Conservation (phyloP, 139 green algal genomes). For the Chlorella sorokiniana region DNA sequence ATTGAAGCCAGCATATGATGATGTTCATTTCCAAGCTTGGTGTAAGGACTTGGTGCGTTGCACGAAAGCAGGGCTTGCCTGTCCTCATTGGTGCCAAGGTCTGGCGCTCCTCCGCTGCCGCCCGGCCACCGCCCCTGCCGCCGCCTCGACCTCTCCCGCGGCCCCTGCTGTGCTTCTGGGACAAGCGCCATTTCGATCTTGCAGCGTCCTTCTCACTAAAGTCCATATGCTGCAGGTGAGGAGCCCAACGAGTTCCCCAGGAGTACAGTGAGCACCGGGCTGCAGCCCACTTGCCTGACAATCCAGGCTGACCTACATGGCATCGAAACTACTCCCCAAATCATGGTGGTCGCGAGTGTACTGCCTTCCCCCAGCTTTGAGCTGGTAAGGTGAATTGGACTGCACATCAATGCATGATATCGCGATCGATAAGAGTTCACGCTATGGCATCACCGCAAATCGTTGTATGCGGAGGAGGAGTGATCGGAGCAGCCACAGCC, state of each 20-base stretch:
- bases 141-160: slow-evolving; percentile 2
- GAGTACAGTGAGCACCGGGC: not conserved
- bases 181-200: slow-evolving; percentile 29
- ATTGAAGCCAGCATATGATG: not conserved
- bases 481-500: slow-evolving; percentile 72
- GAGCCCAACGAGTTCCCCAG: not conserved
- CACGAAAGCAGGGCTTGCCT: not conserved
- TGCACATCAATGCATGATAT: not conserved
- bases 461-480: slow-evolving; percentile 74
- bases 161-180: slow-evolving; percentile 15
- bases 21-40: not conserved
- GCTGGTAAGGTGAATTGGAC: not conserved
- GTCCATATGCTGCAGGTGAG: slow-evolving; percentile 16
- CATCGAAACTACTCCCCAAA: not conserved
- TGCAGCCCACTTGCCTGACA: too few species aligned
- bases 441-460: slow-evolving; percentile 29
- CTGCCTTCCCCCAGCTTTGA: not conserved
- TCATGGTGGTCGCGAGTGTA: too few species aligned
- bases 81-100: slow-evolving; percentile 23
- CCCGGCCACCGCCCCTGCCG: not conserved
- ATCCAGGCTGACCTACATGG: not conserved
- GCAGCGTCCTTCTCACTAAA: slow-evolving; percentile 42
- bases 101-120: not conserved
- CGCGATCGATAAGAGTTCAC: not conserved
- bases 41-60: not conserved